Evolutionary conservation across 108 stramenopile genomes (phyloP).

Genomic region (Cylindrotheca fusiformis): DNA sequence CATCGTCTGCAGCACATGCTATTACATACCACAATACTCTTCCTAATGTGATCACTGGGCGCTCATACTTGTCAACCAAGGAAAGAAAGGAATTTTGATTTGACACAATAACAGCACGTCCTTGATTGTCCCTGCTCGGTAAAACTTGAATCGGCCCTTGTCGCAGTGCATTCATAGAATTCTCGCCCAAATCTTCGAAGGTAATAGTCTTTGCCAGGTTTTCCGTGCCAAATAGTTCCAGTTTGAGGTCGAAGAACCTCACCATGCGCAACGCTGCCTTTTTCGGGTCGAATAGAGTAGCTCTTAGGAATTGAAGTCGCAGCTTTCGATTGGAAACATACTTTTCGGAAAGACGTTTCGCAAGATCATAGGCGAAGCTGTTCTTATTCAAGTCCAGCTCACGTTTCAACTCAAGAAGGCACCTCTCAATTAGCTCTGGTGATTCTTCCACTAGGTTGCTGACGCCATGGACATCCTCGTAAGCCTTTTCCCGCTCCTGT

Average conservation of each 20-base stretch:
- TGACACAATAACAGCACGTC: neutral
- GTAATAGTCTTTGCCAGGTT: neutral
- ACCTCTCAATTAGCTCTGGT: neutral
- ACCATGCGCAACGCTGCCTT: neutral
- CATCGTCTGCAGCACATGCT: conserved; percentile 11
- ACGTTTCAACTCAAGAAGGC: neutral
- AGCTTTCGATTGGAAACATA: conserved; percentile 5
- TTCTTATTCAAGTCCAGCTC: neutral
- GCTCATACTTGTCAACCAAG: neutral
- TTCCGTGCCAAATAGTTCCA: conserved; percentile 27
- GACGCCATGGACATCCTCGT: conserved; percentile 3
- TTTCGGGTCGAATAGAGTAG: neutral
- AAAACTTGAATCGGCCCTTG: neutral
- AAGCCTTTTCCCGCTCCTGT: neutral
- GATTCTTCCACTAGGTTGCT: neutral
- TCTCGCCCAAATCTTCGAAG: conserved; percentile 1
- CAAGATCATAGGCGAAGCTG: conserved; percentile 13
- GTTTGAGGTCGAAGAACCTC: conserved; percentile 10
- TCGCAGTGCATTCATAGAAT: neutral
- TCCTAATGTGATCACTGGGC: neutral
- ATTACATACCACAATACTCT: conserved; percentile 4
- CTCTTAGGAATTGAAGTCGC: neutral
- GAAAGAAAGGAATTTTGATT: neutral
- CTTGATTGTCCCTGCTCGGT: neutral
- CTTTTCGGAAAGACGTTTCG: conserved; percentile 2